Evolutionary conservation across 2,329 filamentous ascomycete genomes (phyloP), one percentile per base, ranked within the genome.

Genomic region (Paecilomyces dactylethromorphus): DNA sequence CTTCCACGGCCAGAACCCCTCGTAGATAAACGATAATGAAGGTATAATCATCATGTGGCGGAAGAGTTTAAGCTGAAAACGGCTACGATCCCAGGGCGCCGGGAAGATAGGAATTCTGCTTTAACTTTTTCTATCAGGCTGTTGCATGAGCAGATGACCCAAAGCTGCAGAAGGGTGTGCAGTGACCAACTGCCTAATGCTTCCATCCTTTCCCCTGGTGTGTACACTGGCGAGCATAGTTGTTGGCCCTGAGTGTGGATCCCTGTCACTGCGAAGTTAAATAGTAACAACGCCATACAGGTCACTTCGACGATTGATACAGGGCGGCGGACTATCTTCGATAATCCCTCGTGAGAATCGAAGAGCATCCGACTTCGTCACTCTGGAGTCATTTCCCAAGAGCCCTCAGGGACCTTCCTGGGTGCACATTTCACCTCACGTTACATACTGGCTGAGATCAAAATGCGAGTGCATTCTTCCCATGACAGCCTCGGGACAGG

Each of bases 191-290:
- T 24, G 13, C 50, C 11, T 52, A 29, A 22, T 52, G n/a, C 39
- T 18, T 45, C n/a, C n/a, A 45, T 45, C 18, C 15, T 18, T 45
- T 45, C 15, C 13, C 39, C 7, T 29, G 5, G 39, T 45, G 39
- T 45, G 18, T 18, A 18, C 13, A 5, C 18, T 45, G 21, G 39
- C 21, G 39, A 45, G 18, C 15, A 45, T 45, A n/a, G 35, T 45
- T n/a, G n/a, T 5, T 45, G 35, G 35, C 39, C 15, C n/a, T 45
- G 21, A n/a, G 8, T 18, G 39, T 11, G 35, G 22, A 31, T 49
- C 18, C 58, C 50, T 61, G 57, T 58, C 58, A 61, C 49, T 56
- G 18, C 53, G 26, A 61, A 58, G 58, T 59, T 45, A 45, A 45
- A 18, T 45, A n/a, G 18, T 2, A 18, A n/a, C 39, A 45, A 21